Conservation (phyloP, 805 yeast species). For the Wickerhamomyces canadensis region DNA sequence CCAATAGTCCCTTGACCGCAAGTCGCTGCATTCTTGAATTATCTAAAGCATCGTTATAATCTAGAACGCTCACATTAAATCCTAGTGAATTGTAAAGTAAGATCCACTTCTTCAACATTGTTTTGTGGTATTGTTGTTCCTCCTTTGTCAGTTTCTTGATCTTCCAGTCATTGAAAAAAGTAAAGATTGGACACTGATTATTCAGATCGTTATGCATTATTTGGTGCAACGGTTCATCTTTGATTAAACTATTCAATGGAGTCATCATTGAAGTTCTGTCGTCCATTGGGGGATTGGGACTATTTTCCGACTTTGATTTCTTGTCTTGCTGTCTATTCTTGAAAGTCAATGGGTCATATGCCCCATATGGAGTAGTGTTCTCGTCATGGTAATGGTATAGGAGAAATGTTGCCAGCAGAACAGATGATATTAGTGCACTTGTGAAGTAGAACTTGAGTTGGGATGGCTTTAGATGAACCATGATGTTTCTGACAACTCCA, state of each 20-base stretch:
- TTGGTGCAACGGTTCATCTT: slow-evolving; percentile 7
- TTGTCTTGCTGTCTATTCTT: too few species aligned
- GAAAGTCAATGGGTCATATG: slow-evolving; percentile 43
- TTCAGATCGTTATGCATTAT: slow-evolving; percentile 7
- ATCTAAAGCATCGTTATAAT: slow-evolving; percentile 14
- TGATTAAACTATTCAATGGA: slow-evolving; percentile 6
- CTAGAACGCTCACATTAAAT: slow-evolving; percentile 11
- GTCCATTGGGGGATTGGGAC: too few species aligned
- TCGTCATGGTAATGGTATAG: background rate
- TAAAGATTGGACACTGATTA: slow-evolving; percentile 9
- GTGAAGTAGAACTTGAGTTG: background rate
- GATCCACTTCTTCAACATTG: slow-evolving; percentile 13
- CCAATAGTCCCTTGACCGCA: slow-evolving; percentile 4
- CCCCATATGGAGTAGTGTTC: slow-evolving; percentile 26
- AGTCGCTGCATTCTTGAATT: slow-evolving; percentile 9
- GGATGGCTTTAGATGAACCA: background rate
- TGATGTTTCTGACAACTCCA: too few species aligned
- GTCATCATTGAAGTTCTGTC: too few species aligned
- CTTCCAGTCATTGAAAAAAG: slow-evolving; percentile 19
- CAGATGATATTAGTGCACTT: background rate
- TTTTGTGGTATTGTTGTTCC: slow-evolving; percentile 16
- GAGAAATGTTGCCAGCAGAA: background rate
- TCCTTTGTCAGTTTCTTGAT: slow-evolving; percentile 9
- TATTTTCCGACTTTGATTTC: too few species aligned
- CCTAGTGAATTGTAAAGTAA: slow-evolving; percentile 15